Base-by-base conservation (phyloP, 345 rosid genomes). In the Heritiera littoralis region DNA sequence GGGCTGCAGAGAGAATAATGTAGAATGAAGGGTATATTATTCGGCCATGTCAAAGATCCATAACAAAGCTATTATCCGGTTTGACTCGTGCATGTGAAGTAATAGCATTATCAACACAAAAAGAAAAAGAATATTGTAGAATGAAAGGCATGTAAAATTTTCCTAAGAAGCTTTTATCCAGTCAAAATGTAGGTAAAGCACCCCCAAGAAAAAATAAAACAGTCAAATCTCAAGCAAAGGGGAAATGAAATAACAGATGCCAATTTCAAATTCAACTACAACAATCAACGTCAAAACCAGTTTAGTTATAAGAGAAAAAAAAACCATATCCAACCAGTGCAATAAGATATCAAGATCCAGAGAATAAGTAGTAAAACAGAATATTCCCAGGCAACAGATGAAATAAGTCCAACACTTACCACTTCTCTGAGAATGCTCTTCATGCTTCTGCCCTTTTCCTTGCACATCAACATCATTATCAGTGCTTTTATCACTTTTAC, bases 391-490 rank as follows among this genome's bases (percentile, higher is more conserved):
- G 74, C 7, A 14, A 67, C 7, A 49, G 13, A 52, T 6, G 13
- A 59, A 43, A 78, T 30, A 55, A 30, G 6, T 54, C 56, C 68
- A 59, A 40, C 6, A 0, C 73, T 35, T 85, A 93, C 98, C 98
- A 81, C 83, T 59, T 88, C 78, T 88, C 76, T 30, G 85, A 45
- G 84, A 78, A 81, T 78, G 76, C 60, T 80, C 87, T 78, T 88
- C 85, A 35, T 58, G 77, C 79, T 84, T 90, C 76, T 49, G 78
- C 52, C 79, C 85, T 84, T 84, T 92, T 18, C 74, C 89, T 80
- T 68, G 87, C 41, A 23, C 85, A 82, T 81, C 87, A 81, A 48
- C 80, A 83, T 78, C 90, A 81, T 89, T 91, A 84, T 84, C 88
- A 77, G 82, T 70, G 82, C 87, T 89, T 41, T 84, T 85, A 73